Evolutionary conservation across 371 early-diverging fungal species (phyloP), one percentile per base, ranked within the genome.

Genomic region (Zychaea mexicana): DNA sequence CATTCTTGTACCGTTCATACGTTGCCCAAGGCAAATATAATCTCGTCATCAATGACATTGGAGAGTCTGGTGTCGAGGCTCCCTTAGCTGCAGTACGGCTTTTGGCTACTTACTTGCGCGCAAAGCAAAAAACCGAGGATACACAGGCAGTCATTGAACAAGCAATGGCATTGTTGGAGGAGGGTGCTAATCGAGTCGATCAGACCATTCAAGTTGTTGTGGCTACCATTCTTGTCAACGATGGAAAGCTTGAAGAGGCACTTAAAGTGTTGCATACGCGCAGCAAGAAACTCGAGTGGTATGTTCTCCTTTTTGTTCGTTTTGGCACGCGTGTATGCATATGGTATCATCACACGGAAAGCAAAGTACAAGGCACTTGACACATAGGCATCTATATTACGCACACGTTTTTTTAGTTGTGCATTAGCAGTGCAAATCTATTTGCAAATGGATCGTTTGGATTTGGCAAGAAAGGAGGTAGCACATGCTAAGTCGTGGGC

Each of bases 381-480:
- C n/a, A n/a, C n/a, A 36, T 36, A 9, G 38, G 15, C 38, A 15
- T 36, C 15, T 36, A 27, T n/a, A 22, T 55, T 57, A 57, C 24
- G 21, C 10, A 19, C 21, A 33, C n/a, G n/a, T 39, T 45, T 2
- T 13, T 26, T 8, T 68, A 93, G 94, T 74, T 84, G 86, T 56
- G 89, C 92, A 0, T 74, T 96, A 52, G 90, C 89, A 17, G 85
- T 91, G 17, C 94, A 94, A 54, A 84, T 90, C 19, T 92, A 93
- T 60, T 72, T 96, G 39, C 82, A 82, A 59, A 82, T 97, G 71
- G 85, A 95, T 74, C 88, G 97, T 36, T 61, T 88, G 26, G 97
- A 97, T 73, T 72, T 97, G 67, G 98, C 98, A 24, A 87, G 87
- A 67, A 90, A 92, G 74, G 90, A 92, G 62, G 78, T 94, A 15